Evolutionary conservation across 1,284 basidiomycete species (phyloP).

Genomic region (Phlebopus sp.): DNA sequence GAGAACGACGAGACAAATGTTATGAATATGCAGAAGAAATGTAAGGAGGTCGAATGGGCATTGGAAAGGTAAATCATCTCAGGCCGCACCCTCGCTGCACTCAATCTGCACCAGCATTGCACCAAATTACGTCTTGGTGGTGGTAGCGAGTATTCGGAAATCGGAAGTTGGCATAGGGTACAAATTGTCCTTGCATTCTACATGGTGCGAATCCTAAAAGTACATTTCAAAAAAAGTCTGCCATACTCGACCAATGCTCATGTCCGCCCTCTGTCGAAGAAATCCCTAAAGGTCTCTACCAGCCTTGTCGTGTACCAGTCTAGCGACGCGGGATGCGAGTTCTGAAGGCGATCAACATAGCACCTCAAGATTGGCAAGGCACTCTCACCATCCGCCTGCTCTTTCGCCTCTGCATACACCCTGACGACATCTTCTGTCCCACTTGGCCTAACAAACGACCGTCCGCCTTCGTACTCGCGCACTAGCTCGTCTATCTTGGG

Average conservation of each 20-base stretch:
- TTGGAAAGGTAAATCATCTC: too few relatives aligned
- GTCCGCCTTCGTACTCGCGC: conserved; percentile 77
- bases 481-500: conserved; percentile 85
- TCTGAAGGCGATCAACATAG: conserved; percentile 42
- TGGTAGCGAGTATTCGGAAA: conserved; percentile 4
- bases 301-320: conserved; percentile 76
- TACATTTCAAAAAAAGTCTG: conserved; percentile 3
- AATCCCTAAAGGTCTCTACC: conserved; percentile 76
- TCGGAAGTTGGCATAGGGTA: conserved; percentile 1
- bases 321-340: conserved; percentile 79
- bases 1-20: not conserved
- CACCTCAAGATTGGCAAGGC: conserved; percentile 1
- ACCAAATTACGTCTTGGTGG: conserved; percentile 18
- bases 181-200: not conserved
- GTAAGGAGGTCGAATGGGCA: not conserved
- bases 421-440: conserved; percentile 98
- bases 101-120: conserved; percentile 3
- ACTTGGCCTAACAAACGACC: conserved; percentile 94
- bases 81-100: too few relatives aligned
- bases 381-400: conserved; percentile 78
- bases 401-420: conserved; percentile 92
- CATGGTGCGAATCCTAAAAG: not conserved
- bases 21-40: not conserved
- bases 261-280: conserved; percentile 33
- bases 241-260: not conserved